Percentiles rank a stretch among this genome's conserved stretches.
Evolutionary conservation across 371 early-diverging fungal genomes (phyloP).

Genomic region (Gilbertella persicaria): DNA sequence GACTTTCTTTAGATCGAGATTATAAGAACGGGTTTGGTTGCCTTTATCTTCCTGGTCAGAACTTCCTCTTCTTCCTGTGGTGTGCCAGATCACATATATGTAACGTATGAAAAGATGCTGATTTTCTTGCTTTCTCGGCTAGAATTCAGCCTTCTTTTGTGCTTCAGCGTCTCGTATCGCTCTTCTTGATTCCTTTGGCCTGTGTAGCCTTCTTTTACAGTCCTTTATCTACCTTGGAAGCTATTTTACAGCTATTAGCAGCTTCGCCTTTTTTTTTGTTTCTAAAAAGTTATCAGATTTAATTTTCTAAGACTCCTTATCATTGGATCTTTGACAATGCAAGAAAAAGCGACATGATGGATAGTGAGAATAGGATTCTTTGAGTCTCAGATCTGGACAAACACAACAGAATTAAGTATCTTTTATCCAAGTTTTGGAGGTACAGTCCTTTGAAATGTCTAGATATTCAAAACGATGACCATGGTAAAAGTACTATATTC

Average conservation of each 20-base stretch:
- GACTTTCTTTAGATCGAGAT: not conserved
- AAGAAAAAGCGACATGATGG: no score
- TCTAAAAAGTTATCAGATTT: no score
- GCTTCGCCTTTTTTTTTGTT: slow-evolving; percentile 62
- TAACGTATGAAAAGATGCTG: not conserved
- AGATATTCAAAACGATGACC: no score
- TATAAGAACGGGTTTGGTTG: slow-evolving; percentile 14
- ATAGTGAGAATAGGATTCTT: no score
- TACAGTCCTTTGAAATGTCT: no score
- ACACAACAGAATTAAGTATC: no score
- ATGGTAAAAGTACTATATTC: no score
- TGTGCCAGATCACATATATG: not conserved
- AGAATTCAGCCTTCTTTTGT: slow-evolving; percentile 55
- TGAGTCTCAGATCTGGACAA: no score
- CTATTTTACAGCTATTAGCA: slow-evolving; percentile 75
- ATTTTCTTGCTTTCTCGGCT: not conserved
- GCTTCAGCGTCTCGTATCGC: slow-evolving; percentile 72
- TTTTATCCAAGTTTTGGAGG: no score
- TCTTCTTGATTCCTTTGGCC: slow-evolving; percentile 72
- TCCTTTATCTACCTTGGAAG: slow-evolving; percentile 64
- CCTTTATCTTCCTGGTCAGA: slow-evolving; percentile 44
- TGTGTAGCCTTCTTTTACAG: slow-evolving; percentile 61
- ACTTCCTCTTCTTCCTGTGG: slow-evolving; percentile 30
- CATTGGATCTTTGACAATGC: no score
- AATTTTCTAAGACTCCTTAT: no score